These are phyloP conservation scores for Hyaloscypha variabilis DNA, from an alignment of 495 filamentous ascomycete genomes.

Conservation along the genomic window DNA sequence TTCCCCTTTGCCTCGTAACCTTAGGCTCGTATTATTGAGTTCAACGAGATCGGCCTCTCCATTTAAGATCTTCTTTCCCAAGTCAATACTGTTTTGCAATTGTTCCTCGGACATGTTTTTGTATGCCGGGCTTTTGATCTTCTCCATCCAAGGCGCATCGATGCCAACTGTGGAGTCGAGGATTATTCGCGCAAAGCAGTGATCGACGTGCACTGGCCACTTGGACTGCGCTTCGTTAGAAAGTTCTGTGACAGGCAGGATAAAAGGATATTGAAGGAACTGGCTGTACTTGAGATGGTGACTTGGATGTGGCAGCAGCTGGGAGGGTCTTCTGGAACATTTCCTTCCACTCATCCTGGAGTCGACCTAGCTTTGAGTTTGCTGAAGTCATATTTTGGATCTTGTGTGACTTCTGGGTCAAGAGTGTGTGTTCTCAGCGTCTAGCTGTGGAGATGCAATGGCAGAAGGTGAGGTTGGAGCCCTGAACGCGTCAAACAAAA, in stretches of 20 bases:
- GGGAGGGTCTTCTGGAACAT: conserved; percentile 28
- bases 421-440: not conserved
- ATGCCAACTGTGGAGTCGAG: conserved; percentile 31
- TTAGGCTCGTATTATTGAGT: conserved; percentile 31
- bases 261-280: not conserved
- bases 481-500: conserved; percentile 27
- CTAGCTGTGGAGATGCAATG: not conserved
- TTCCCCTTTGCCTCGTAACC: conserved; percentile 29
- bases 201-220: conserved; percentile 26
- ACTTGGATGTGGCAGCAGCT: conserved; percentile 22
- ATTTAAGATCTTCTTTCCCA: conserved; percentile 34
- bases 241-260: not conserved
- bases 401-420: conserved; percentile 18
- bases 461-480: not conserved
- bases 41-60: conserved; percentile 33
- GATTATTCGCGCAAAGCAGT: conserved; percentile 34
- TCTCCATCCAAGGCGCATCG: conserved; percentile 30
- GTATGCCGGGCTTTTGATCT: conserved; percentile 29
- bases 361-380: conserved; percentile 24
- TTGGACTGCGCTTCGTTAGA: conserved; percentile 6
- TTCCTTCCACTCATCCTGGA: conserved; percentile 29
- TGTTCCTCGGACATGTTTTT: conserved; percentile 35
- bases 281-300: conserved; percentile 11
- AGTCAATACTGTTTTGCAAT: conserved; percentile 31
- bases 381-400: conserved; percentile 9